A percentile compares a stretch with the other conserved stretches of the same genome.
phyloP scores from a whole-genome alignment of 108 stramenopile genomes.

The Skeletonema grethae region DNA sequence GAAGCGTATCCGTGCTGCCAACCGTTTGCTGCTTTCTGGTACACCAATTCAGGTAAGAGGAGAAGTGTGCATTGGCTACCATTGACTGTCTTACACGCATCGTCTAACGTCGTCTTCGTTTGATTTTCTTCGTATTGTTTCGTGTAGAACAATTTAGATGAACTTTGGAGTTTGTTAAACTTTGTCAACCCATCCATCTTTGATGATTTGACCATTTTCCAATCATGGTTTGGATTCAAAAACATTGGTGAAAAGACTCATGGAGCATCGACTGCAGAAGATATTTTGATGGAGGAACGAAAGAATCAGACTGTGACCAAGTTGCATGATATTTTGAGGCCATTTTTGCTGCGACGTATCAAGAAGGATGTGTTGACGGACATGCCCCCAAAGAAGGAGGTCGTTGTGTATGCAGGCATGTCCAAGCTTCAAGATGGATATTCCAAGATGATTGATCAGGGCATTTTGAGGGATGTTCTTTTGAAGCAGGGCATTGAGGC shows the following conservation, averaged over 20 bases:
- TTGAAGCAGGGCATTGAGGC: slow-evolving; percentile 74
- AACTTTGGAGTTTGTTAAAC: slow-evolving; percentile 98
- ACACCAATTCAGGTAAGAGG: slow-evolving; percentile 92
- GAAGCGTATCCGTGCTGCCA: slow-evolving; percentile 82
- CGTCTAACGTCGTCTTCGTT: background rate
- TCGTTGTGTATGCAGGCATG: slow-evolving; percentile 95
- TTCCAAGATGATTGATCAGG: slow-evolving; percentile 84
- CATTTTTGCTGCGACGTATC: slow-evolving; percentile 93
- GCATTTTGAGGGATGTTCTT: slow-evolving; percentile 72
- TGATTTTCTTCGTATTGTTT: background rate
- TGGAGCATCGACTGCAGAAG: slow-evolving; percentile 87
- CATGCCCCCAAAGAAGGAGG: slow-evolving; percentile 95
- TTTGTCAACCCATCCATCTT: slow-evolving; percentile 99
- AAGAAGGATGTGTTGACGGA: slow-evolving; percentile 92
- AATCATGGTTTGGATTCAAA: slow-evolving; percentile 97
- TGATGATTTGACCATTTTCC: slow-evolving; percentile 95
- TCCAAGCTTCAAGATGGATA: slow-evolving; percentile 89
- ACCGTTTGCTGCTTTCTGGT: slow-evolving; percentile 92
- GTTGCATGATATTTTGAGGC: slow-evolving; percentile 96
- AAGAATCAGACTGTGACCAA: slow-evolving; percentile 93
- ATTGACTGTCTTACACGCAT: background rate
- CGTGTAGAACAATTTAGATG: slow-evolving; percentile 70
- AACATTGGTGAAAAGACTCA: slow-evolving; percentile 93
- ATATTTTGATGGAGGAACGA: slow-evolving; percentile 86
- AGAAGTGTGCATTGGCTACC: slow-evolving; percentile 30